Base-by-base conservation (phyloP, 2,329 filamentous ascomycete genomes). In the Aspergillus phoenicis region DNA sequence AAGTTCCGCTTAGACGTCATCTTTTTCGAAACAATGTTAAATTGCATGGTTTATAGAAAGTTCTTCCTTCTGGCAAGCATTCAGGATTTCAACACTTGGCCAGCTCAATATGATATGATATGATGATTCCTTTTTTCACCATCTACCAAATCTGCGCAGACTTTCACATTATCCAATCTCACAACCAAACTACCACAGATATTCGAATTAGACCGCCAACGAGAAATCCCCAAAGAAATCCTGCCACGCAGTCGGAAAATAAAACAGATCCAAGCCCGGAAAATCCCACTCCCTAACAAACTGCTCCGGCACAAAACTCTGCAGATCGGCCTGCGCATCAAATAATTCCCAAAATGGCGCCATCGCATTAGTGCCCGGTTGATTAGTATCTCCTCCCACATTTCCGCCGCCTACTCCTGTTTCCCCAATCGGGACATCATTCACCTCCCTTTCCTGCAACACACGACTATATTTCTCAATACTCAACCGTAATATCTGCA, bases 261-360 rank as follows among this genome's bases (percentile, higher is more conserved):
- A 82, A 66, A 81, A 80, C 45, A 85, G 58, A 74, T 81, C 84
- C 38, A 85, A 66, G 0, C 82, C 83, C 0, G 83, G 83, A 62
- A 85, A 85, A 61, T 84, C 82, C 83, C 83, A 85, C 60, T 85
- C 83, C n/a, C 84, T 81, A 0, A 84, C 78, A 62, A 85, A 85
- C 59, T 85, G 81, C 62, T 81, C 81, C 0, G 83, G 83, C 0
- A 83, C 77, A 70, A 85, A 85, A 8, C 78, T 80, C 57, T 85
- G 81, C 33, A 85, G 76, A 52, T 84, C 83, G 1, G 75, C 74
- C 54, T 81, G 80, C 13, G 77, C 76, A 60, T 74, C 69, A 26
- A 74, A 72, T 7, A 71, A 57, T 30, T 75, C 71, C 74, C 75
- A 71, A 60, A 74, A 76, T 11, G 72, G 72, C 17, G 38, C n/a